phyloP scores from a whole-genome alignment of 306 rosid species.

The Begonia peltatifolia region DNA sequence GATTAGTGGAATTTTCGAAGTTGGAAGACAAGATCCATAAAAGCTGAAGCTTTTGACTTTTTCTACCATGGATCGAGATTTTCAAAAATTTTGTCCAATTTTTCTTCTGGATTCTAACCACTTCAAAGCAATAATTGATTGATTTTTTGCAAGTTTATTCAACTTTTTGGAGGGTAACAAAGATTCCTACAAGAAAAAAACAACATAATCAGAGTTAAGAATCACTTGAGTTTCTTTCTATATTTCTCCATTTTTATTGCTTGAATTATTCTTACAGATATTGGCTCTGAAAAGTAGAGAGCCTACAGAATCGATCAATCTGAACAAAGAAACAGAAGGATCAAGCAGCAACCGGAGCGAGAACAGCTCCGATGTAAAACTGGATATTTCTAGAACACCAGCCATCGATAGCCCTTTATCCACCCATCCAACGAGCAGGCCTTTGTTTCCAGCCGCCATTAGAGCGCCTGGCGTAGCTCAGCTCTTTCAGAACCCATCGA shows the following conservation, averaged over 20 bases:
- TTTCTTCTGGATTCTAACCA: too few species aligned
- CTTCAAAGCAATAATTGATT: too few species aligned
- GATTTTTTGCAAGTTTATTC: too few species aligned
- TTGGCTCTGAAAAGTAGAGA: slow-evolving; percentile 84
- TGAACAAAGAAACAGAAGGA: slow-evolving; percentile 97
- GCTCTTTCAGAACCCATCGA: slow-evolving; percentile 63
- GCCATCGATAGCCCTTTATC: slow-evolving; percentile 75
- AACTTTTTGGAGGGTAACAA: too few species aligned
- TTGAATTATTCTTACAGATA: slow-evolving; percentile 30
- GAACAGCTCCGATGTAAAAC: slow-evolving; percentile 82
- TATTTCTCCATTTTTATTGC: not conserved
- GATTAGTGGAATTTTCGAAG: not conserved
- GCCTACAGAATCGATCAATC: slow-evolving; percentile 88
- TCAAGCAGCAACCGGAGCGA: slow-evolving; percentile 96
- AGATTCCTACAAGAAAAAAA: too few species aligned
- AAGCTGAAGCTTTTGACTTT: too few species aligned
- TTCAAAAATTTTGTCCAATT: too few species aligned
- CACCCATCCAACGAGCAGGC: slow-evolving; percentile 34
- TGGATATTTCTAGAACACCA: slow-evolving; percentile 80
- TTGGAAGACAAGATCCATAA: too few species aligned
- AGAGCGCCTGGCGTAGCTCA: slow-evolving; percentile 55
- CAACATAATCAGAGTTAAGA: too few species aligned
- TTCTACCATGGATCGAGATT: too few species aligned
- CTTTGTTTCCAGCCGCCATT: slow-evolving; percentile 44
- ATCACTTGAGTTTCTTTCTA: not conserved